Base-by-base conservation (phyloP, 1,139 yeast genomes). In the Chernovozyma aurita region DNA sequence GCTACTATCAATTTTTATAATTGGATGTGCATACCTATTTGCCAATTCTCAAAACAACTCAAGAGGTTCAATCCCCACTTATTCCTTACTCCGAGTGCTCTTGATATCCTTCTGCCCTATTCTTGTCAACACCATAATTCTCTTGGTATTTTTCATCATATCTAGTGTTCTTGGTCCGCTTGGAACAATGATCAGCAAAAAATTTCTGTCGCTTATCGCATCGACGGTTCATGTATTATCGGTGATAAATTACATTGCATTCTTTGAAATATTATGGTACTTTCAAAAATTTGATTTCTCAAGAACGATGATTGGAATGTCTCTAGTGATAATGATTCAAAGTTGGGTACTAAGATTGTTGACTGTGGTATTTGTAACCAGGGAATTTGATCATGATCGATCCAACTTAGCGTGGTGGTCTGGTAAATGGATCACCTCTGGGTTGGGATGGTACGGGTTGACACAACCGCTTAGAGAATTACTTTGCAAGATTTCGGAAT, bases 371-470 rank as follows among this genome's bases (percentile, higher is more conserved):
- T 55, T 76, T 11, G 53, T 77, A 29, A 66, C 76, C 2, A 65
- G 74, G 33, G 85, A 78, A 45, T 64, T 69, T 37, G 62, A 64
- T 34, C 73, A 72, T 38, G 79, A 73, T 39, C 61, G 64, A 37
- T 53, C 75, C 0, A 78, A 76, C 42, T 58, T 61, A 32, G 77
- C 82, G 0, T 79, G 84, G 85, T 79, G 85, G 85, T 74, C 82
- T 3, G 85, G 85, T 0, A 73, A 69, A 44, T 79, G 85, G 85
- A 44, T 71, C 4, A 63, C 67, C 1, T 65, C 80, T 0, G 76
- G 76, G 0, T 53, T 76, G 12, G 80, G 81, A 0, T 70, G 73
- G 70, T 53, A 62, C 30, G 55, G 69, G 0, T 42, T 77, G 5
- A 63, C 77, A 0, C 82, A 76, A 40, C 83, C 83, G 0, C 48